Evolutionary conservation across 2,329 filamentous ascomycete genomes (phyloP), one percentile per base, ranked within the genome.

Genomic region (Pseudophaeomoniella oleicola): DNA sequence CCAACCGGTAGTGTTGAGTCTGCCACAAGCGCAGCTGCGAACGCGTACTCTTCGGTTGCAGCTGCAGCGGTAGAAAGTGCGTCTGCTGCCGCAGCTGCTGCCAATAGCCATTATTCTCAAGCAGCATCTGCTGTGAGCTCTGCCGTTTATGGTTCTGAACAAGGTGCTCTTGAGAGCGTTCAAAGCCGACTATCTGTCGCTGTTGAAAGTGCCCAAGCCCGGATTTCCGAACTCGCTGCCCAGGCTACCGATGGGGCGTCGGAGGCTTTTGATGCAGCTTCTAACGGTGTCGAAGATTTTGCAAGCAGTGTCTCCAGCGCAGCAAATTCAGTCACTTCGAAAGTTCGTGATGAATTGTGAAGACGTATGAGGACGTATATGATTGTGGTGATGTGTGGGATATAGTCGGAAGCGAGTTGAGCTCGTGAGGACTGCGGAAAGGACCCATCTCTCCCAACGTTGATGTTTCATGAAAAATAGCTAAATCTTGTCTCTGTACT

Each of bases 261-360:
- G 19, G 54, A 54, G 10, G 48, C 49, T 12, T 46, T 51, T 2
- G 54, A 55, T 18, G 58, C 55, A 17, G 61, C 59, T 15, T 54
- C 51, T 32, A 57, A 53, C 32, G 60, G 55, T 4, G 62, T 62
- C 2, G 64, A 63, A 39, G 60, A 66, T 10, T 57, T 60, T 35
- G 64, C 62, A 3, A 69, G 62, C 44, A 63, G 54, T 41, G 59
- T 66, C 9, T 59, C 54, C 44, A 59, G 53, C 42, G 54, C 54
- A 9, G 53, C 58, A 15, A 50, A 44, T 34, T 49, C 56, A 30
- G 64, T 58, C 10, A 65, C 65, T 1, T 54, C 56, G 36, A 56
- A 54, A 36, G 58, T 63, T 16, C 69, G 65, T 49, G 69, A 72
- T 49, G 68, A 72, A 55, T 58, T 72, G 55, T 72, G 49, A n/a